These are phyloP conservation scores for Fusarium sp. DNA, from an alignment of 2,329 filamentous ascomycete species.

Conservation along the genomic window DNA sequence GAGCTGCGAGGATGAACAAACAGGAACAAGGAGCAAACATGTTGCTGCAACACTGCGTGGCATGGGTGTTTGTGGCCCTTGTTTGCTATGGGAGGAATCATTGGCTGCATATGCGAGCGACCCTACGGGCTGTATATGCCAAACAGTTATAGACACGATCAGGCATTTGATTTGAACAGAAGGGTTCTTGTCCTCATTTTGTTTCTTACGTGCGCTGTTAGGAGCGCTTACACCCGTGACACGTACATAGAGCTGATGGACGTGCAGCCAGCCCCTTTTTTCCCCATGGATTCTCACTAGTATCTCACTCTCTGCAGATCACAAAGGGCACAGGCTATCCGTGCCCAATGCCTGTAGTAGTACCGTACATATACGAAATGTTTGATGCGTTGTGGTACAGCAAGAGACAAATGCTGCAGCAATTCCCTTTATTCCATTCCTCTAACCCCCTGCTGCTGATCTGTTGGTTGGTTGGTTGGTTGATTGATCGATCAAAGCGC, in stretches of 20 bases:
- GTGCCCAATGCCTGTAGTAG: not conserved
- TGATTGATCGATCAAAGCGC: constrained; percentile 33
- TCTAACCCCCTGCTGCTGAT: constrained; percentile 25
- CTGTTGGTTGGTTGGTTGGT: constrained; percentile 3
- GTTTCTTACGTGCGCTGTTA: constrained; percentile 19
- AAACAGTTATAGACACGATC: constrained; percentile 8
- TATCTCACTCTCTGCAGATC: constrained; percentile 8
- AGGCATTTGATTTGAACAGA: constrained; percentile 21
- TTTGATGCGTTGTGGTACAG: constrained; percentile 27
- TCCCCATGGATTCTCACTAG: not conserved
- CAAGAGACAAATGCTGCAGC: constrained; percentile 17
- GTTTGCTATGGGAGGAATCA: constrained; percentile 4
- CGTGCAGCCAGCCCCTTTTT: constrained; percentile 26
- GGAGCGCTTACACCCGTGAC: constrained; percentile 33
- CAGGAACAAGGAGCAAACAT: constrained; percentile 6
- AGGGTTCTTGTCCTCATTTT: constrained; percentile 13
- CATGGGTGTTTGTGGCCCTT: constrained; percentile 28
- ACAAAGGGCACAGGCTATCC: constrained; percentile 4
- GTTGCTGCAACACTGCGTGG: constrained; percentile 1
- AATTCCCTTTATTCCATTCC: constrained; percentile 29
- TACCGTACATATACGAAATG: not conserved
- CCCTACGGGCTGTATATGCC: constrained; percentile 12
- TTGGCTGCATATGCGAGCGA: constrained; percentile 19
- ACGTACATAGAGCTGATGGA: constrained; percentile 16
- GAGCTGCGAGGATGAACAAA: constrained; percentile 1